phyloP scores from a whole-genome alignment of 345 rosid genomes.

The Litchi chinensis region DNA sequence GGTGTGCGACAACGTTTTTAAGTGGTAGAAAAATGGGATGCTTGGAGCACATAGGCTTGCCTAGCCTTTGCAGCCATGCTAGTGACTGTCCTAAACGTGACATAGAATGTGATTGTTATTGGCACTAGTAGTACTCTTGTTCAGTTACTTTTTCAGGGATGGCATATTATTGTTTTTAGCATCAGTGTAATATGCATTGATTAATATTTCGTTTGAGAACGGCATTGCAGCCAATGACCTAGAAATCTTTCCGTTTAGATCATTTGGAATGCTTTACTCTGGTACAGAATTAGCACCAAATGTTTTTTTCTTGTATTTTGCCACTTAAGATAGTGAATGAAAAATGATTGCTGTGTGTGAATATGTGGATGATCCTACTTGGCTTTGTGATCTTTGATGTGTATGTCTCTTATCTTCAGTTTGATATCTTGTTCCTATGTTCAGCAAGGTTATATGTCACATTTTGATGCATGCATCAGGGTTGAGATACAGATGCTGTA shows the following conservation, averaged over 20 bases:
- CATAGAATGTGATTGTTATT: neutral
- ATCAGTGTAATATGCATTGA: neutral
- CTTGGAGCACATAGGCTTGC: neutral
- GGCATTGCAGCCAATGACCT: neutral
- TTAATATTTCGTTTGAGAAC: neutral
- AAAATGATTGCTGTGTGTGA: neutral
- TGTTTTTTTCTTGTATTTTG: neutral
- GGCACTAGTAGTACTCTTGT: neutral
- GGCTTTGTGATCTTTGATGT: neutral
- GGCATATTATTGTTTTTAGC: neutral
- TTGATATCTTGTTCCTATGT: neutral
- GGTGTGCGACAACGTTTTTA: no score
- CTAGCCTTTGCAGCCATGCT: neutral
- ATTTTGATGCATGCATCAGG: neutral
- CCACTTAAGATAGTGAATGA: neutral
- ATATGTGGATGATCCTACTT: neutral
- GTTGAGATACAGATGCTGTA: neutral
- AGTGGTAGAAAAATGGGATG: neutral
- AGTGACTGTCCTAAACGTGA: neutral
- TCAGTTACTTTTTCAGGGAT: neutral
- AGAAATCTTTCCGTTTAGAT: neutral
- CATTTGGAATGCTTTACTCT: neutral
- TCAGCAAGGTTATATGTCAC: neutral
- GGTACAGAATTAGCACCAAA: neutral
- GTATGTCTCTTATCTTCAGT: neutral